Evolutionary conservation across 2,329 filamentous ascomycete genomes (phyloP), one percentile per base, ranked within the genome.

Genomic region (Penicillium brevicompactum): DNA sequence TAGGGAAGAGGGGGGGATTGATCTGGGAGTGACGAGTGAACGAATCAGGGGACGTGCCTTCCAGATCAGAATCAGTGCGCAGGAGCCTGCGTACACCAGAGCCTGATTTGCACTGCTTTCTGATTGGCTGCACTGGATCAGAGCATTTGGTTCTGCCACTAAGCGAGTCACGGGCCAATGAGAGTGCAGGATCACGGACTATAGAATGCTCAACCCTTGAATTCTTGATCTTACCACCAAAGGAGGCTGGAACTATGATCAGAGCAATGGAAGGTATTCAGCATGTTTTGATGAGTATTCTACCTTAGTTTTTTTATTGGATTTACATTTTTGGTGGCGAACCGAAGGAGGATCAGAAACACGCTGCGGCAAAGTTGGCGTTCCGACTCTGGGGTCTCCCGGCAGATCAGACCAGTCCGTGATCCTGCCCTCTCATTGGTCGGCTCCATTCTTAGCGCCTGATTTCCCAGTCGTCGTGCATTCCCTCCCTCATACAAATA

Each of bases 111-210:
- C 62, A 48, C 56, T 67, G 53, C 18, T 13, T 32, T 53, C 43
- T 63, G 63, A 61, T 62, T 58, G 60, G 64, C n/a, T n/a, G 11
- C 38, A 32, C 21, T 45, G 44, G 55, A 55, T 56, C 53, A 44
- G 54, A 48, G 30, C 46, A 46, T 13, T 37, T 58, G 56, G 56
- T 49, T 57, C 47, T 46, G 57, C 56, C 49, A 46, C 64, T 75
- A 75, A 74, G 72, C 72, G 72, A 74, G 70, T 18, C 10, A 24
- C 58, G 57, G 46, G 50, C 74, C 74, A 76, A 76, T 76, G 57
- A 68, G 44, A 53, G 21, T 21, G 1, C 63, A 73, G 71, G 74
- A 76, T 76, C 73, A 75, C 53, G 46, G 46, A 48, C 60, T 68
- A 57, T 64, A 59, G 63, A 66, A 72, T 72, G 53, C 56, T 41